Evolutionary conservation across 169 alveolate genomes (phyloP).

Genomic region (Besnoitia besnoiti): DNA sequence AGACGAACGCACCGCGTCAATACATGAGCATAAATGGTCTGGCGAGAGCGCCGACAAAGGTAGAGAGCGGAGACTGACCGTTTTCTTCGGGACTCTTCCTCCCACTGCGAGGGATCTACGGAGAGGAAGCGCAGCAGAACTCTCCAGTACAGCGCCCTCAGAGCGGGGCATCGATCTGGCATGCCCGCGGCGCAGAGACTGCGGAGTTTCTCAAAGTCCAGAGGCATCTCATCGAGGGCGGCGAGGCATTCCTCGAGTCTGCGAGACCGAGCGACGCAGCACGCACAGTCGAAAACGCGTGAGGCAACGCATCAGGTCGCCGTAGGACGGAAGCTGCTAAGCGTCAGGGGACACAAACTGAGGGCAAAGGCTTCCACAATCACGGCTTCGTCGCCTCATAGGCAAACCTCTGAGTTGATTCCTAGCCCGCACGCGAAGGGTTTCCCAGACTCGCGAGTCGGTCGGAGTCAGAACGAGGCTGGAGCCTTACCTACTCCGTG

Average conservation of each 20-base stretch:
- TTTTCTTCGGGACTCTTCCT: neutral
- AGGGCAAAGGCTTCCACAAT: too few relatives aligned
- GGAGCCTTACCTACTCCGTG: neutral
- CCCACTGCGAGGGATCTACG: slow-evolving; percentile 51
- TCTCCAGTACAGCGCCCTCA: slow-evolving; percentile 65
- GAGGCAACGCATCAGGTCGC: too few relatives aligned
- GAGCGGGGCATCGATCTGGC: slow-evolving; percentile 68
- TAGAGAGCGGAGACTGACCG: neutral
- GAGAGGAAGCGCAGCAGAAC: slow-evolving; percentile 60
- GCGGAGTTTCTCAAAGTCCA: slow-evolving; percentile 46
- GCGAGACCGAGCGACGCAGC: neutral
- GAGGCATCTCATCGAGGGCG: slow-evolving; percentile 35
- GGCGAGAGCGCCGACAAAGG: neutral
- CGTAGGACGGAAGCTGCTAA: too few relatives aligned
- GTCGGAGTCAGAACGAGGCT: too few relatives aligned
- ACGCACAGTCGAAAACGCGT: neutral
- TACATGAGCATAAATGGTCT: neutral
- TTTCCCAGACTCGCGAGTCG: too few relatives aligned
- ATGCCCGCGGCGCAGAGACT: slow-evolving; percentile 54
- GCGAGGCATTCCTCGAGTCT: slow-evolving; percentile 56
- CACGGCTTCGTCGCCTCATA: too few relatives aligned
- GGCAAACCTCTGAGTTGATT: too few relatives aligned
- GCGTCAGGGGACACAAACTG: too few relatives aligned
- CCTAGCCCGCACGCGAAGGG: too few relatives aligned
- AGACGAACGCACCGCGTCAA: neutral